Evolutionary conservation across 2,329 filamentous ascomycete genomes (phyloP), one percentile per base, ranked within the genome.

Genomic region (Talaromyces atroroseus): DNA sequence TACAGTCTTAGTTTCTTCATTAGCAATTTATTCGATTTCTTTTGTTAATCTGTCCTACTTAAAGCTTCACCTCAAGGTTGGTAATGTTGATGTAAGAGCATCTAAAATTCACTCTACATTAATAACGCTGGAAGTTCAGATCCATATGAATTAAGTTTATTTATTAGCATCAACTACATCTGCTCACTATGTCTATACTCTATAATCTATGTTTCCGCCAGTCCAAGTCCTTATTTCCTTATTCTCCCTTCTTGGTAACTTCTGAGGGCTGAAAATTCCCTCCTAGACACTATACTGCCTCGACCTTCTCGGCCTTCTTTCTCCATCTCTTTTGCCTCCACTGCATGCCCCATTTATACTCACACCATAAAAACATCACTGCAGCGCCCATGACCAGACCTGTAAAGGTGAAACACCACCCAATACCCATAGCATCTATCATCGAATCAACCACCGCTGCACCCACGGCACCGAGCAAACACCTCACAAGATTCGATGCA

Each of bases 341-440:
- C 14, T 57, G 58, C 57, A 65, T 64, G 5, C 67, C 67, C 42
- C 59, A 61, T 46, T 60, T 61, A 26, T 65, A 63, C 32, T 62
- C 63, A 54, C 59, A 60, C 65, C 63, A 65, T 49, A 66, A 63
- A 64, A 61, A 64, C 56, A 65, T 70, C 53, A 64, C 66, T 45
- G 69, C 71, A 59, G 62, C 70, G 50, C 70, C 60, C 56, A 67
- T 67, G 44, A 71, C 66, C 49, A 68, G 63, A 23, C 63, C 64
- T 44, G 72, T 60, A n/a, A 73, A 65, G 0, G 70, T 74, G 58
- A 70, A 74, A 32, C 69, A 67, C 71, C 71, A 73, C 2, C 72
- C 72, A 45, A 65, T 62, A 2, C 71, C 72, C 60, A 74, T 66
- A 3, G 63, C 63, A 24, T 66, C 57, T 18, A 65, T 62, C 68